Base-by-base conservation (phyloP, 2,329 filamentous ascomycete genomes). In the Trichoderma lentiforme region DNA sequence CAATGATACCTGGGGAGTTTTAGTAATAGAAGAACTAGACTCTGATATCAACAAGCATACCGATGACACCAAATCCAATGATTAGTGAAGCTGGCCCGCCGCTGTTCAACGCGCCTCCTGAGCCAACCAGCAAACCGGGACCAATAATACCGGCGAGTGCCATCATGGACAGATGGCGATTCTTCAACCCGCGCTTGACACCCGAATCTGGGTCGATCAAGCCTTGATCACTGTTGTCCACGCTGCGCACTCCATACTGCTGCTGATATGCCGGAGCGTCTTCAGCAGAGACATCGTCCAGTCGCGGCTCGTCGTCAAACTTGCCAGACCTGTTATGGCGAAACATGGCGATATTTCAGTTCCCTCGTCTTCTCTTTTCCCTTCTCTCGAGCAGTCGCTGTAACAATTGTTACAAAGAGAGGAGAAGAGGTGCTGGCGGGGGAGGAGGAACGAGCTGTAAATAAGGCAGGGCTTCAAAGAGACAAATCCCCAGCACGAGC, bases 31-130 rank as follows among this genome's bases (percentile, higher is more conserved):
- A 34, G 2, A 18, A 9, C 7, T 36, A 4, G 5, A 36, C 15
- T 0, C 9, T 9, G 9, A 15, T 6, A 11, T 14, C n/a, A 26
- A n/a, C 3, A 51, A 61, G 75, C 78, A 68, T 77, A 82, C 81
- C 92, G 74, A 93, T 91, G 32, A 93, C 82, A 11, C 86, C 88
- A 74, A 94, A 95, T 1, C 92, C 92, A 77, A 94, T 93, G 43
- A 94, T 79, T 63, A 93, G 81, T 0, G 91, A 89, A 0, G 91
- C 92, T 18, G 92, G 92, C 0, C 92, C 92, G 70, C 91, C 92
- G 56, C 85, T 87, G 14, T 87, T 84, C 28, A 95, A 82, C 0
- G 92, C 92, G 61, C 90, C 89, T 43, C 92, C 92, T 3, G 90
- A 87, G 18, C 92, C 92, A 69, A 94, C 89, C 3, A 94, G 85